A percentile compares a stretch with the other conserved stretches of the same genome.
These are phyloP conservation scores for Hanseniaspora opuntiae DNA, from an alignment of 805 yeast species.

Conservation along the genomic window DNA sequence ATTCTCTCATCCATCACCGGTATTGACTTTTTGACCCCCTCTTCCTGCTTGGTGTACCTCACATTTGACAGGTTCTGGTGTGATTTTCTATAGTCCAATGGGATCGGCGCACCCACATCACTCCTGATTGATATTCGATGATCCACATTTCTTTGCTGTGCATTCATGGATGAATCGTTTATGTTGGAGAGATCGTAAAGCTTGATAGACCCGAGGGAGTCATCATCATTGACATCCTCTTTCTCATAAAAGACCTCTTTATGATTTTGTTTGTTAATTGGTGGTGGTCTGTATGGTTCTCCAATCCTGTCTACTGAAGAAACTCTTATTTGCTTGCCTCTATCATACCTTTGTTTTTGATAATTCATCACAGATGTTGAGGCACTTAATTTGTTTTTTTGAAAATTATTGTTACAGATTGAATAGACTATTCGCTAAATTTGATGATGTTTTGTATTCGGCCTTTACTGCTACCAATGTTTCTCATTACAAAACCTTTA, in stretches of 20 bases:
- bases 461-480: too few species aligned
- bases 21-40: not conserved
- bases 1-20: not conserved
- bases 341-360: not conserved
- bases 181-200: not conserved
- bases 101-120: constrained; percentile 29
- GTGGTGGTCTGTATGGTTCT: constrained; percentile 1
- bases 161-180: not conserved
- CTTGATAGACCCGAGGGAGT: not conserved
- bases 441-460: not conserved
- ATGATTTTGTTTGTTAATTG: not conserved
- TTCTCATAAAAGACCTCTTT: not conserved
- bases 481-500: not conserved
- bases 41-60: not conserved
- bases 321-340: not conserved
- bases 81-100: constrained; percentile 25
- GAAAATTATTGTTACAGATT: too few species aligned
- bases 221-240: not conserved
- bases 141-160: not conserved
- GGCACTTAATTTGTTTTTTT: too few species aligned
- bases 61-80: not conserved
- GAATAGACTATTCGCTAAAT: not conserved
- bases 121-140: not conserved
- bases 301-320: constrained; percentile 6
- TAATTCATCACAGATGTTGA: not conserved